Percentiles rank a stretch among this genome's conserved stretches.
Conservation (phyloP, 2,329 filamentous ascomycete genomes). For the Arthroderma uncinatum region DNA sequence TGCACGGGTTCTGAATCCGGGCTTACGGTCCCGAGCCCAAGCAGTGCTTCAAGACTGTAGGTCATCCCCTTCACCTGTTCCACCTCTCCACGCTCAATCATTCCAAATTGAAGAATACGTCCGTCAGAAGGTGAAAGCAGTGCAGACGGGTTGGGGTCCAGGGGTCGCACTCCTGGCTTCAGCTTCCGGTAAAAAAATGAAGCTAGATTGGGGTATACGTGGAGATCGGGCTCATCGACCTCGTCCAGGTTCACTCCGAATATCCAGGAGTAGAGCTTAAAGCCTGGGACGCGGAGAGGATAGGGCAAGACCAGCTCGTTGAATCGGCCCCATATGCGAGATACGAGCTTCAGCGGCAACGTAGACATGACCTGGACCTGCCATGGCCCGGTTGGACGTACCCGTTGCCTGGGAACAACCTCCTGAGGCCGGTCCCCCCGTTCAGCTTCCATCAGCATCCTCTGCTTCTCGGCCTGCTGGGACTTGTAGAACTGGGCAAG, state of each 20-base stretch:
- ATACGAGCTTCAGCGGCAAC: conserved; percentile 79
- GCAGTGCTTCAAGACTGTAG: conserved; percentile 84
- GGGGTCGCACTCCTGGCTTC: conserved; percentile 74
- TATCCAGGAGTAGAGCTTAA: conserved; percentile 79
- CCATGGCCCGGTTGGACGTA: conserved; percentile 80
- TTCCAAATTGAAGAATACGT: conserved; percentile 79
- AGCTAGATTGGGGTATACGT: conserved; percentile 81
- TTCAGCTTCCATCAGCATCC: conserved; percentile 39
- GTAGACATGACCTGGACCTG: conserved; percentile 91
- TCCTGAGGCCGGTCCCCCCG: conserved; percentile 27
- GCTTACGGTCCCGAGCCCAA: conserved; percentile 53
- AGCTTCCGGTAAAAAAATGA: conserved; percentile 95
- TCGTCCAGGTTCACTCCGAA: conserved; percentile 89
- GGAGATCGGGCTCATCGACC: conserved; percentile 77
- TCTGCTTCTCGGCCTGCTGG: conserved; percentile 39
- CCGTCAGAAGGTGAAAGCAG: conserved; percentile 85
- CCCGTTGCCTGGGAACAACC: conserved; percentile 44
- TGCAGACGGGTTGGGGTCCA: conserved; percentile 70
- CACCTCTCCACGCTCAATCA: conserved; percentile 84
- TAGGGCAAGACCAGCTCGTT: conserved; percentile 84
- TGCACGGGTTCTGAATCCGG: conserved; percentile 25
- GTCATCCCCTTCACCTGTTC: conserved; percentile 99
- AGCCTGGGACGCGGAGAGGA: conserved; percentile 75
- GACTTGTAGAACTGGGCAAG: conserved; percentile 75
- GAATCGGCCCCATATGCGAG: conserved; percentile 78